Percentiles rank a stretch among this genome's conserved stretches.
Evolutionary conservation across 2,329 filamentous ascomycete species (phyloP).

Genomic region (Pezicula neosporulosa): DNA sequence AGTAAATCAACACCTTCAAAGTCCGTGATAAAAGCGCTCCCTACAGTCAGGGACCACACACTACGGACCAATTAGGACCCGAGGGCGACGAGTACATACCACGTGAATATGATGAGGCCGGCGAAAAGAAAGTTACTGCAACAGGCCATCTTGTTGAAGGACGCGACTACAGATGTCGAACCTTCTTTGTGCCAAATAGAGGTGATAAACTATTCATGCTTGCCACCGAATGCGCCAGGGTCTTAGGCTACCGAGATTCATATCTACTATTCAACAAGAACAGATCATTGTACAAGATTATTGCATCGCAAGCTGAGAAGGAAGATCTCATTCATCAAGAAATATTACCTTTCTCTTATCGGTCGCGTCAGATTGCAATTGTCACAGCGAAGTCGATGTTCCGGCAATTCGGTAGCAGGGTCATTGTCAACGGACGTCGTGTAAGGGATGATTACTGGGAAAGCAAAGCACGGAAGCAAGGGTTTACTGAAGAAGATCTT

Average conservation of each 20-base stretch:
- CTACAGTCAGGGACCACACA: conserved; percentile 97
- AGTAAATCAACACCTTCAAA: conserved; percentile 80
- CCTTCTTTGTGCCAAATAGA: conserved; percentile 86
- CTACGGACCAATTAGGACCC: conserved; percentile 86
- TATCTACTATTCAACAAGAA: conserved; percentile 99
- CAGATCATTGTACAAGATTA: conserved; percentile 93
- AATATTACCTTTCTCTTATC: conserved; percentile 93
- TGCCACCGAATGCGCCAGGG: conserved; percentile 92
- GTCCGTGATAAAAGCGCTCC: conserved; percentile 85
- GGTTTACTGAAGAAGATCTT: conserved; percentile 94
- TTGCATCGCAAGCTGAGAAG: conserved; percentile 92
- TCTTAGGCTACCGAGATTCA: conserved; percentile 93
- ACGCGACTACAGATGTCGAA: conserved; percentile 88
- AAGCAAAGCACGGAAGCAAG: conserved; percentile 92
- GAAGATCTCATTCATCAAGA: conserved; percentile 94
- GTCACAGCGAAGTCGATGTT: conserved; percentile 99
- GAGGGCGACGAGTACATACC: conserved; percentile 94
- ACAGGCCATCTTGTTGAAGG: conserved; percentile 79
- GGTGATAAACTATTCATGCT: conserved; percentile 98
- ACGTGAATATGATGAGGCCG: conserved; percentile 86
- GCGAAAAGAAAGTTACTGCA: conserved; percentile 87
- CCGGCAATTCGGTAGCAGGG: conserved; percentile 91
- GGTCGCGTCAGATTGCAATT: conserved; percentile 97
- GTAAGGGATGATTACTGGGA: conserved; percentile 99
- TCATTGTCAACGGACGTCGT: conserved; percentile 83